A percentile compares a stretch with the other conserved stretches of the same genome.
Conservation (phyloP, 441 rosid species). For the Hypseocharis bilobata region DNA sequence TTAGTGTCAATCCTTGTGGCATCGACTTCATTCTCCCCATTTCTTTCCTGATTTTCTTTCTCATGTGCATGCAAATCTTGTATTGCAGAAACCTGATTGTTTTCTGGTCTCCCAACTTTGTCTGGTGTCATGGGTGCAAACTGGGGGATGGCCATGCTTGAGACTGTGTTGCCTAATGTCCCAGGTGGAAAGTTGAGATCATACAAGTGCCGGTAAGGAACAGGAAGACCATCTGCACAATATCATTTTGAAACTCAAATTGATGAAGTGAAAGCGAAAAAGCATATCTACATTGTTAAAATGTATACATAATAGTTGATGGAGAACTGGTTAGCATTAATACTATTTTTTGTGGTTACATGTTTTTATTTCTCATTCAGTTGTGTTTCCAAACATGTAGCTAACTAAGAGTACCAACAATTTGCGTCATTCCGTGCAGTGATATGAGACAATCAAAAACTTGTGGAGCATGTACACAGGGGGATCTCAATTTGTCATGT, state of each 20-base stretch:
- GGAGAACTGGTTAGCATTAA: neutral
- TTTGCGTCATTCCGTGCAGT: neutral
- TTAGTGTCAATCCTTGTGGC: slow-evolving; percentile 10
- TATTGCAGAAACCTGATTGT: slow-evolving; percentile 20
- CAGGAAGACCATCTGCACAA: slow-evolving; percentile 28
- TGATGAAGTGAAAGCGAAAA: slow-evolving; percentile 3
- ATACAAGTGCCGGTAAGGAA: slow-evolving; percentile 19
- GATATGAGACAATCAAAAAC: neutral
- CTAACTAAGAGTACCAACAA: neutral
- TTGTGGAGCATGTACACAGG: neutral
- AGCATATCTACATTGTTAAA: neutral
- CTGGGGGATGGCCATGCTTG: slow-evolving; percentile 11
- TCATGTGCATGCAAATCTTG: slow-evolving; percentile 18
- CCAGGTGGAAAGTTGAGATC: slow-evolving; percentile 33
- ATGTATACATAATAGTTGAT: neutral
- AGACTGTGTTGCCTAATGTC: slow-evolving; percentile 22
- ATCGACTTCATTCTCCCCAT: slow-evolving; percentile 20
- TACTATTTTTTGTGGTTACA: neutral
- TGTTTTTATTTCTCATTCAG: neutral
- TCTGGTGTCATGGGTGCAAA: slow-evolving; percentile 54
- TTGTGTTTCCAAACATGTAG: neutral
- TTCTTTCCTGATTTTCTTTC: slow-evolving; percentile 20
- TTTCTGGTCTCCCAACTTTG: slow-evolving; percentile 25
- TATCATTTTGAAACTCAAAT: slow-evolving; percentile 13
- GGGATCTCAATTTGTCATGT: neutral